Conservation (phyloP, 768 basidiomycete genomes). For the Floccularia luteovirens region DNA sequence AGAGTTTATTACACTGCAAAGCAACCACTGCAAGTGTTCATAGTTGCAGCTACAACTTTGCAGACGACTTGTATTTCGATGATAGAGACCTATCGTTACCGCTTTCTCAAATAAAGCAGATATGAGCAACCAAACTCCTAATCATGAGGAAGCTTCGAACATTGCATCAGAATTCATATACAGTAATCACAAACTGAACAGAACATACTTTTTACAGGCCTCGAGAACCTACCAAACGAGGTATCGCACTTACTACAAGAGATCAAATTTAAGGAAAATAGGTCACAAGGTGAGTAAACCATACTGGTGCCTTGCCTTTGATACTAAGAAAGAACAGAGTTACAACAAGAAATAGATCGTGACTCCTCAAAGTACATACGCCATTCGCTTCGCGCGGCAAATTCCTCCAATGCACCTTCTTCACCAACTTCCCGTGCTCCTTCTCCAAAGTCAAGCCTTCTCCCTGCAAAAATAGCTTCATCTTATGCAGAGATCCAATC, state of each 20-base stretch:
- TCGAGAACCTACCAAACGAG: constrained; percentile 49
- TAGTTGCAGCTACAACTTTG: too few species aligned
- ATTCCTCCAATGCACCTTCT: constrained; percentile 11
- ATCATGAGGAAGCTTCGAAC: constrained; percentile 45
- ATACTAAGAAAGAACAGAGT: constrained; percentile 19
- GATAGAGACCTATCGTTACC: too few species aligned
- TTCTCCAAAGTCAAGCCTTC: constrained; percentile 25
- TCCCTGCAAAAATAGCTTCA: constrained; percentile 14
- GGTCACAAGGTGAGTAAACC: constrained; percentile 28
- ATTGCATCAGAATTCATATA: constrained; percentile 51
- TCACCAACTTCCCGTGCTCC: constrained; percentile 23
- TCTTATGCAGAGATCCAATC: constrained; percentile 31
- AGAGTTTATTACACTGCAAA: too few species aligned
- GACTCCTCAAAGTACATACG: constrained; percentile 44
- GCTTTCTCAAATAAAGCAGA: too few species aligned
- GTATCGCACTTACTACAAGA: constrained; percentile 45
- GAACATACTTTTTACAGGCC: constrained; percentile 20
- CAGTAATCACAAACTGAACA: constrained; percentile 20
- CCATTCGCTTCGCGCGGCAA: constrained; percentile 27
- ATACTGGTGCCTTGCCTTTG: constrained; percentile 2
- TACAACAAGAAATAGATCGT: constrained; percentile 43
- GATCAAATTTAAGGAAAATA: constrained; percentile 37
- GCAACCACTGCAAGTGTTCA: too few species aligned
- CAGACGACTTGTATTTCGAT: too few species aligned
- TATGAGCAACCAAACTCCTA: too few species aligned